phyloP scores from a whole-genome alignment of 495 filamentous ascomycete genomes.

The Neurospora sublineolata region DNA sequence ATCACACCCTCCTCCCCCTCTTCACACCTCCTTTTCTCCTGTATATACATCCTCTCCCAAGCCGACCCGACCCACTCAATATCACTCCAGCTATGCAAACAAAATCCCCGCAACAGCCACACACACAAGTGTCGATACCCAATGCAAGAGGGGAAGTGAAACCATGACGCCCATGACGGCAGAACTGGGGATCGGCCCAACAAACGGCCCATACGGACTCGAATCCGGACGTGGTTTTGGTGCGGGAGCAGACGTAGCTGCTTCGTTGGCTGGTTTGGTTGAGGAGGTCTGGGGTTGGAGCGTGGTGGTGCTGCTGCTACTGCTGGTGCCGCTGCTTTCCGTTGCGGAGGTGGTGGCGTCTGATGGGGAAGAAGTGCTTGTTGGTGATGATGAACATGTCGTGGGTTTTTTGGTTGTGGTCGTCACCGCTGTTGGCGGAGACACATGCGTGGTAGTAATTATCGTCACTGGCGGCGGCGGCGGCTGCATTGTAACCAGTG shows the following conservation, averaged over 20 bases:
- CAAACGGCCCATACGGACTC: background rate
- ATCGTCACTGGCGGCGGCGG: slow-evolving; percentile 1
- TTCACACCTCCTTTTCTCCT: background rate
- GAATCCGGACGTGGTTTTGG: background rate
- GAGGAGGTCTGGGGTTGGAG: background rate
- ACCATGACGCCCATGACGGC: background rate
- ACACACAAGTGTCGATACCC: background rate
- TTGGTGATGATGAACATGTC: background rate
- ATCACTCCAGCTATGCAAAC: background rate
- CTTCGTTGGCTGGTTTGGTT: background rate
- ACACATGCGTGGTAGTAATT: background rate
- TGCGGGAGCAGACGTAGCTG: background rate
- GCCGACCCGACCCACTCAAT: too few species aligned
- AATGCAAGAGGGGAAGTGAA: background rate
- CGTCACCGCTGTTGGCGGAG: background rate
- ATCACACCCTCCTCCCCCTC: background rate
- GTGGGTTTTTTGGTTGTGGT: background rate
- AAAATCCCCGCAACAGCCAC: background rate
- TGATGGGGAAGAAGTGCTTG: background rate
- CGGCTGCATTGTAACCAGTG: background rate
- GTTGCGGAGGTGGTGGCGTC: background rate
- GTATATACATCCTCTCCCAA: background rate
- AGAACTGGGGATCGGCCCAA: background rate
- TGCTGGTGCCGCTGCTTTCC: background rate
- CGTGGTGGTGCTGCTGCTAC: background rate